Evolutionary conservation across 371 early-diverging fungal genomes (phyloP).

Genomic region (Zychaea mexicana): DNA sequence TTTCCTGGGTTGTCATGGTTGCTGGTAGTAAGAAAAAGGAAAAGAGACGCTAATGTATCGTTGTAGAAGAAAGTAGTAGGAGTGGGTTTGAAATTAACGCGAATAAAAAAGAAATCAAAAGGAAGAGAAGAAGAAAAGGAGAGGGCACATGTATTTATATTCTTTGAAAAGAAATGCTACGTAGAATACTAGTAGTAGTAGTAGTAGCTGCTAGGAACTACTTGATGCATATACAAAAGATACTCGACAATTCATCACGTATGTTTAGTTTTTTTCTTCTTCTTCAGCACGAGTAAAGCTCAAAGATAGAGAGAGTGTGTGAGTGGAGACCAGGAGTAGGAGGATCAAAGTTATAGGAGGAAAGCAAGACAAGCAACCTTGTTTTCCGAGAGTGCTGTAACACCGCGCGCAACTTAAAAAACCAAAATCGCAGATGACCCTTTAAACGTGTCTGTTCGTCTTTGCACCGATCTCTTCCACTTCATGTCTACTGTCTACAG

Average conservation of each 20-base stretch:
- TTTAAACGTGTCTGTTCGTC: slow-evolving; percentile 3
- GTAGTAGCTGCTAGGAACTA: neutral
- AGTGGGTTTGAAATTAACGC: neutral
- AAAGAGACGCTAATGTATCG: too few relatives aligned
- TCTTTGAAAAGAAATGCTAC: neutral
- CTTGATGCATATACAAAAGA: too few relatives aligned
- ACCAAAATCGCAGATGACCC: neutral
- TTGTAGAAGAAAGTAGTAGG: neutral
- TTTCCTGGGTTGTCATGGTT: neutral
- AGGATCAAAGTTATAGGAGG: neutral
- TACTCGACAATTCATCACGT: neutral
- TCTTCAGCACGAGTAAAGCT: neutral
- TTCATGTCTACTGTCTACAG: too few relatives aligned
- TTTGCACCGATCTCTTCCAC: too few relatives aligned
- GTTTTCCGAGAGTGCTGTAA: neutral
- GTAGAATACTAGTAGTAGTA: neutral
- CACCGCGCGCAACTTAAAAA: neutral
- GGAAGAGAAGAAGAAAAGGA: neutral
- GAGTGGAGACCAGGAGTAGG: neutral
- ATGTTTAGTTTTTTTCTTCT: neutral
- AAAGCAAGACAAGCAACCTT: neutral
- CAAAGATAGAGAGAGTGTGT: neutral
- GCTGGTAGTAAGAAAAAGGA: neutral
- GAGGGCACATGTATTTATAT: neutral
- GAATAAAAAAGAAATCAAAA: too few relatives aligned